Percentiles rank a stretch among this genome's conserved stretches.
These are phyloP conservation scores for Endoconidiophora laricicola DNA, from an alignment of 2,329 filamentous ascomycete genomes.

Conservation along the genomic window DNA sequence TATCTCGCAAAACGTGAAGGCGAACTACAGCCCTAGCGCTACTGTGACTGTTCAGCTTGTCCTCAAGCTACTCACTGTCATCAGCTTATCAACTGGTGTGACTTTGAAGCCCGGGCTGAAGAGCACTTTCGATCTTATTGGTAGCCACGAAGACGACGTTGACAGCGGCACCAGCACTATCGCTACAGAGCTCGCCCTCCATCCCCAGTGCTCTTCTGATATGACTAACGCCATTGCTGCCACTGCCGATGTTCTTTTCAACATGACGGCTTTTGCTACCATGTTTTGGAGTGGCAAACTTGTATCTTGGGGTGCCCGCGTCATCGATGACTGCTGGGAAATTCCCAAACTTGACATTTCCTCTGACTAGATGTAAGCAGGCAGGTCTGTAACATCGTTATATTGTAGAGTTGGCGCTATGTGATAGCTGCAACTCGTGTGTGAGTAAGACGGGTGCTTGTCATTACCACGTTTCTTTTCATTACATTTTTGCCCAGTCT, in stretches of 20 bases:
- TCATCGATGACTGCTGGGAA: constrained; percentile 6
- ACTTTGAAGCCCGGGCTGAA: constrained; percentile 22
- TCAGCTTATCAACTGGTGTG: constrained; percentile 24
- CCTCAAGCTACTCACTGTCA: constrained; percentile 21
- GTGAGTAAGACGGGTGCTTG: not conserved
- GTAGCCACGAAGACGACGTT: not conserved
- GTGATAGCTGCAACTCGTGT: not conserved
- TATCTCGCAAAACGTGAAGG: constrained; percentile 20
- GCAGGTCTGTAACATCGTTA: not conserved
- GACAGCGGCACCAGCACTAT: not conserved
- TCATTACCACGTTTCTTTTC: not conserved
- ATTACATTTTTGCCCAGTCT: not conserved
- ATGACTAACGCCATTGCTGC: constrained; percentile 6
- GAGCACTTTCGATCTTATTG: constrained; percentile 19
- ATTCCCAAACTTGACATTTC: not conserved
- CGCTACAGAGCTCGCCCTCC: not conserved
- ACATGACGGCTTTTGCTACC: constrained; percentile 3
- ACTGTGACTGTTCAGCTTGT: constrained; percentile 24
- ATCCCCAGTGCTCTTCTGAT: not conserved
- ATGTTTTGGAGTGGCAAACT: not conserved
- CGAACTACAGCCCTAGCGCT: constrained; percentile 20
- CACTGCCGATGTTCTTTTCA: constrained; percentile 1
- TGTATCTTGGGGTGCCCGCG: not conserved
- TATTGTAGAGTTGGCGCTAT: not conserved
- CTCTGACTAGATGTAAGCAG: not conserved